phyloP scores from a whole-genome alignment of 1,139 yeast species.

The Wickerhamiella infanticola region DNA sequence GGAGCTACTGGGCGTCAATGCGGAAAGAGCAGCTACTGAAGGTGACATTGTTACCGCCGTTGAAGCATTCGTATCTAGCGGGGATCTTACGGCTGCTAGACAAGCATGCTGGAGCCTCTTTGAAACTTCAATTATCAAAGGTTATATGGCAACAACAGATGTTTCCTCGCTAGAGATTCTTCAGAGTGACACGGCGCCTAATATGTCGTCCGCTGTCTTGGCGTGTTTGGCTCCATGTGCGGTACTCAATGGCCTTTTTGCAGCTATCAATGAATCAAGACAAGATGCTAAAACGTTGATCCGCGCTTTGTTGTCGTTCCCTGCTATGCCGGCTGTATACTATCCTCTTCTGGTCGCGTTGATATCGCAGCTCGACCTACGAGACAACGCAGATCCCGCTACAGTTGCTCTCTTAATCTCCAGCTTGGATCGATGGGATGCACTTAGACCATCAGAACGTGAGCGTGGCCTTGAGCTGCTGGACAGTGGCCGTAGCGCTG shows the following conservation, averaged over 20 bases:
- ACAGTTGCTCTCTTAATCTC: conserved; percentile 9
- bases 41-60: conserved; percentile 8
- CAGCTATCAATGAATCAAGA: conserved; percentile 4
- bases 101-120: conserved; percentile 10
- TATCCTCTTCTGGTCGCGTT: conserved; percentile 13
- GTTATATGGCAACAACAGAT: conserved; percentile 4
- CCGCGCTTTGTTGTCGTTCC: conserved; percentile 7
- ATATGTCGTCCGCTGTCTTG: conserved; percentile 3
- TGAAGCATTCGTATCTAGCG: conserved; percentile 6
- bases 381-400: neutral
- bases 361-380: conserved; percentile 3
- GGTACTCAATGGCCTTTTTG: conserved; percentile 9
- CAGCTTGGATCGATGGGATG: conserved; percentile 16
- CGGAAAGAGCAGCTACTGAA: conserved; percentile 6
- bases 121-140: conserved; percentile 6
- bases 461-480: conserved; percentile 7
- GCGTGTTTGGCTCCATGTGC: conserved; percentile 12
- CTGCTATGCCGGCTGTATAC: conserved; percentile 8
- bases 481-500: conserved; percentile 2
- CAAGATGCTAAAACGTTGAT: neutral
- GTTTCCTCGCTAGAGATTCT: conserved; percentile 6
- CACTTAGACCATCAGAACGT: conserved; percentile 5
- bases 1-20: conserved; percentile 7
- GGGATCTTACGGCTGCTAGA: conserved; percentile 6
- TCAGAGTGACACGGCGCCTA: conserved; percentile 1